These are phyloP conservation scores for Irineochytrium annulatum DNA, from an alignment of 192 early-diverging fungal genomes.

Conservation along the genomic window DNA sequence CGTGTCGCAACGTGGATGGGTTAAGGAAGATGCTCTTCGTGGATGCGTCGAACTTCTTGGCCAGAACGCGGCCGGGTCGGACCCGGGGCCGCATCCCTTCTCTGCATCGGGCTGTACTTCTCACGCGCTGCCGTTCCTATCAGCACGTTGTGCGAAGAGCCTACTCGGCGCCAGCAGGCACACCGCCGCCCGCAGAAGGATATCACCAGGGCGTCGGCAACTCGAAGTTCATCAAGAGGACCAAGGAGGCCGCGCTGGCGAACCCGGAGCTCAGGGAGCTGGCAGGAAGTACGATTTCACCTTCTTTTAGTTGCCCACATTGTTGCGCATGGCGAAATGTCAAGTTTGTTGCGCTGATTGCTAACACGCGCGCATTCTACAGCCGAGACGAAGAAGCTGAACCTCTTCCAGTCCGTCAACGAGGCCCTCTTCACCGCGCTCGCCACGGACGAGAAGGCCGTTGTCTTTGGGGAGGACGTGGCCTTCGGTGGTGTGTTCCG, in stretches of 20 bases:
- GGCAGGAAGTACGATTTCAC: slow-evolving; percentile 39
- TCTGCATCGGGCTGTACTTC: too few relatives aligned
- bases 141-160: too few relatives aligned
- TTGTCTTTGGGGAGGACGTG: slow-evolving; percentile 97
- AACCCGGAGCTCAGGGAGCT: slow-evolving; percentile 64
- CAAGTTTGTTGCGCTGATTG: neutral
- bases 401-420: slow-evolving; percentile 92
- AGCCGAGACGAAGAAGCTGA: slow-evolving; percentile 82
- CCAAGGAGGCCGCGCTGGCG: slow-evolving; percentile 63
- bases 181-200: slow-evolving; percentile 69
- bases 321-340: neutral
- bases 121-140: too few relatives aligned
- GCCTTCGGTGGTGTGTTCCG: slow-evolving; percentile 97
- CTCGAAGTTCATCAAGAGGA: slow-evolving; percentile 74
- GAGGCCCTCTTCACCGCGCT: slow-evolving; percentile 88
- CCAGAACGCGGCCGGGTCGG: too few relatives aligned
- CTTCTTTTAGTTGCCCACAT: neutral
- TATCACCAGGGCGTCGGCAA: slow-evolving; percentile 75
- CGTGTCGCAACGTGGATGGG: too few relatives aligned
- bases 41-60: too few relatives aligned
- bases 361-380: too few relatives aligned
- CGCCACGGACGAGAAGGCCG: slow-evolving; percentile 82
- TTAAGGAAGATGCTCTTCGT: too few relatives aligned
- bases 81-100: too few relatives aligned
- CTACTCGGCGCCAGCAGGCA: slow-evolving; percentile 12